Evolutionary conservation across 108 stramenopile species (phyloP), one percentile per base, ranked within the genome.

Genomic region (Cylindrotheca closterium): DNA sequence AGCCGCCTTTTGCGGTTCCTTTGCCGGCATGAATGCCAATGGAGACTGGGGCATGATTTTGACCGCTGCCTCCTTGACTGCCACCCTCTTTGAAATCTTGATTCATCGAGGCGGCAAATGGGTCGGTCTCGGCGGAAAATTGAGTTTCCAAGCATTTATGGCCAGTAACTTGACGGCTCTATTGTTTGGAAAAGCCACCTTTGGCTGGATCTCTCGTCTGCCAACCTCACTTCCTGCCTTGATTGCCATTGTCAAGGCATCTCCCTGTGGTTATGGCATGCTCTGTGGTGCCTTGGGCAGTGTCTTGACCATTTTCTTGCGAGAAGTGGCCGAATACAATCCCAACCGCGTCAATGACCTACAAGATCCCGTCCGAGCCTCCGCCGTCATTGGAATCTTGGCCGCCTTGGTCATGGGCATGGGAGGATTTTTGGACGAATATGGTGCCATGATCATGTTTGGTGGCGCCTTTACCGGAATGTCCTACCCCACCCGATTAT

Each of bases 391-490:
- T 60, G 82, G 83, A 10, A 47, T 83, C 34, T 46, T 81, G 19
- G 85, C 73, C 21, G 28, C 78, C 8, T 10, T 42, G 37, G 0
- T 47, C 10, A 22, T 60, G 42, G 37, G 37, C 15, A 15, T 42
- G 37, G 37, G 37, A 10, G 37, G 37, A 42, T 42, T 42, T 15
- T 42, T 42, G 37, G 46, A 60, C 18, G 71, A 71, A 23, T 71
- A 71, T 61, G 77, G 73, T 7, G 76, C 71, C n/a, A 49, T 83
- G 48, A 77, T 78, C 7, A 47, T 83, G 32, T 84, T 83, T 67
- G 85, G 80, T 23, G 85, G 85, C 33, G 65, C 78, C 7, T 83
- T 87, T 50, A 78, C 79, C 0, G 85, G 85, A 30, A 87, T 87
- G 85, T 51, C 61, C 5, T 55, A 75, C 12, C 85, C 85, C 28